Percentiles rank a stretch among this genome's conserved stretches.
These are phyloP conservation scores for Smithsoniella earleae DNA, from an alignment of 163 green algal species.

Conservation along the genomic window DNA sequence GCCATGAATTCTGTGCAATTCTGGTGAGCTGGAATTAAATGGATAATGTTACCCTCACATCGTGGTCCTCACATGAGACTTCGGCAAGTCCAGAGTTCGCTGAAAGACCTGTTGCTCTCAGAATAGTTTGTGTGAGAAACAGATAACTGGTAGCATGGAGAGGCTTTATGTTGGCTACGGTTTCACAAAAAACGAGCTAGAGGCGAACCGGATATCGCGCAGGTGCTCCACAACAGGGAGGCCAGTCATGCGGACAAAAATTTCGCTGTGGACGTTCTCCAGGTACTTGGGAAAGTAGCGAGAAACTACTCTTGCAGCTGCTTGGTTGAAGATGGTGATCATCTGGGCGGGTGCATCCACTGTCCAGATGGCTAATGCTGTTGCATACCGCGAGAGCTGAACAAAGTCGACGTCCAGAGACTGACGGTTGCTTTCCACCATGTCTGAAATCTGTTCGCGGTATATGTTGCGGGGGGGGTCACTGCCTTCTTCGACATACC, in stretches of 20 bases:
- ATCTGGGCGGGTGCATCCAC: slow-evolving; percentile 63
- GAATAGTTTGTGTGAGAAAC: no score
- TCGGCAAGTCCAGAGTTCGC: background rate
- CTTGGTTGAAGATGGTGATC: slow-evolving; percentile 65
- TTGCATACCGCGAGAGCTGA: slow-evolving; percentile 39
- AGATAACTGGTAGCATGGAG: no score
- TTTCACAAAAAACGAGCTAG: no score
- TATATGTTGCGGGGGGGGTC: slow-evolving; percentile 38
- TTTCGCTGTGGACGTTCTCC: slow-evolving; percentile 35
- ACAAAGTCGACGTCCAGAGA: slow-evolving; percentile 46
- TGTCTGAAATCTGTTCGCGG: slow-evolving; percentile 45
- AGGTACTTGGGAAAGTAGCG: slow-evolving; percentile 1
- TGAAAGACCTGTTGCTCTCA: background rate
- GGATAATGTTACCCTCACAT: no score
- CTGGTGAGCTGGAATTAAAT: no score
- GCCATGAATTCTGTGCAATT: no score
- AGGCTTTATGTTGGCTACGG: no score
- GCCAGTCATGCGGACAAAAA: slow-evolving; percentile 80
- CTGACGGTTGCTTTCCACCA: slow-evolving; percentile 44
- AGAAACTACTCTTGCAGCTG: slow-evolving; percentile 35
- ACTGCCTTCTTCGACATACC: background rate
- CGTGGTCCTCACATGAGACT: no score
- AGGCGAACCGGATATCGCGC: slow-evolving; percentile 69
- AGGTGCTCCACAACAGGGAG: slow-evolving; percentile 83
- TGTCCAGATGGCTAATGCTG: slow-evolving; percentile 69